Evolutionary conservation across 352 stramenopile genomes (phyloP), one percentile per base, ranked within the genome.

Genomic region (Elongisporangium undulatum): DNA sequence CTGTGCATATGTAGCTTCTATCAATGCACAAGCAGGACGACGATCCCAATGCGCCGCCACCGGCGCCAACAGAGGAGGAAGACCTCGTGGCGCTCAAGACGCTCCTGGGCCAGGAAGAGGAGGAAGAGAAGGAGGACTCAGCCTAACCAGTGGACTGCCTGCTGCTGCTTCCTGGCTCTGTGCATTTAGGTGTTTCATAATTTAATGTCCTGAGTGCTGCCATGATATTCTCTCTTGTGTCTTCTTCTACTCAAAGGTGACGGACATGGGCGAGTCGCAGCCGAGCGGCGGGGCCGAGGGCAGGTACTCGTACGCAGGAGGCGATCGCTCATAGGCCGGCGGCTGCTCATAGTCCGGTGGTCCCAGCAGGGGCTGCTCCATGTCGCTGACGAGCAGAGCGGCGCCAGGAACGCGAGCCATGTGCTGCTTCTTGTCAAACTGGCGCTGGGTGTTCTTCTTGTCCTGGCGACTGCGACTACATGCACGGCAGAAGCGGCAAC

Each of bases 331-430:
- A 26, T 72, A 68, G 15, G 51, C 21, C 13, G 66, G 61, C 9
- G 75, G 65, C 22, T 85, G 56, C 38, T 76, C 62, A 60, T 86
- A 82, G 24, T 69, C 64, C 4, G 64, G 63, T 4, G 60, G 67
- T 0, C 72, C 65, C 7, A 92, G 68, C 48, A 92, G 75, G 19
- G 83, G 80, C 63, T 90, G 66, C 53, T 89, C 71, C 75, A 90
- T 84, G 61, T 92, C 77, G 56, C 67, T 82, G 13, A 84, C 67
- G 20, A 77, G 63, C 24, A 85, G 34, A 4, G 61, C 49, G 23
- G 69, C 58, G 21, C 39, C 71, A 17, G 69, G 63, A 49, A 80
- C 58, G 0, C 55, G 56, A 7, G 63, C 54, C 45, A 70, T 66
- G 34, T 67, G 41, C 24, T 60, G 23, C n/a, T n/a, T n/a, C n/a